Evolutionary conservation across 306 rosid genomes (phyloP), one percentile per base, ranked within the genome.

Genomic region (Quercus gilva): DNA sequence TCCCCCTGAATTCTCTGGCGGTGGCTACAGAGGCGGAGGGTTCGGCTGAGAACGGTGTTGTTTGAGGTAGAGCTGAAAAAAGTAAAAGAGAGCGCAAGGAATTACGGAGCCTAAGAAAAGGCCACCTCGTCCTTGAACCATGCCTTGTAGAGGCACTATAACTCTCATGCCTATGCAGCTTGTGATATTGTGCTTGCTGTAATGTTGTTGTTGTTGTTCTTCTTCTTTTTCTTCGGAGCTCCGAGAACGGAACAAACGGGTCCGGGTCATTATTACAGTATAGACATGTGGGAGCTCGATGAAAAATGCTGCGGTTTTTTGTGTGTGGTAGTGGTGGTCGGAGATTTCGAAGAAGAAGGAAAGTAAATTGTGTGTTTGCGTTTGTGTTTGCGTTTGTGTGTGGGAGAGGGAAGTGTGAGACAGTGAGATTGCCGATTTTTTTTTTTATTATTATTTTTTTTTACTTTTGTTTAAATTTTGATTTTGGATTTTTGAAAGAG

Each of bases 71-170:
- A 95, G 91, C 57, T 93, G 99, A 26, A 95, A 87, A 76, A 91
- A 87, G 73, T 93, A 95, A 78, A 91, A 95, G 60, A 95, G 96
- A 5, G 92, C 99, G 69, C 99, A 95, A 12, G 99, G 99, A 61
- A 95, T 91, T 29, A 91, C 87, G 0, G 99, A 93, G 85, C 99
- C 99, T 75, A 83, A 86, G 19, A 95, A 86, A 35, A 95, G 90
- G 14, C 99, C 99, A 3, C 98, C 97, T 49, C 88, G 79, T 41
- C 99, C 99, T 82, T 95, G 98, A 14, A 91, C 99, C 13, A 95
- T 90, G 28, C 94, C 97, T 71, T 93, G 97, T 21, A 95, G 84
- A 69, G 99, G 99, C 28, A 95, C 99, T 28, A 95, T 90, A 51
- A 95, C 87, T 90, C 96, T 91, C 99, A 94, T 94, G 88, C 73